Evolutionary conservation across 495 filamentous ascomycete species (phyloP), one percentile per base, ranked within the genome.

Genomic region (Lichina pygmaea): DNA sequence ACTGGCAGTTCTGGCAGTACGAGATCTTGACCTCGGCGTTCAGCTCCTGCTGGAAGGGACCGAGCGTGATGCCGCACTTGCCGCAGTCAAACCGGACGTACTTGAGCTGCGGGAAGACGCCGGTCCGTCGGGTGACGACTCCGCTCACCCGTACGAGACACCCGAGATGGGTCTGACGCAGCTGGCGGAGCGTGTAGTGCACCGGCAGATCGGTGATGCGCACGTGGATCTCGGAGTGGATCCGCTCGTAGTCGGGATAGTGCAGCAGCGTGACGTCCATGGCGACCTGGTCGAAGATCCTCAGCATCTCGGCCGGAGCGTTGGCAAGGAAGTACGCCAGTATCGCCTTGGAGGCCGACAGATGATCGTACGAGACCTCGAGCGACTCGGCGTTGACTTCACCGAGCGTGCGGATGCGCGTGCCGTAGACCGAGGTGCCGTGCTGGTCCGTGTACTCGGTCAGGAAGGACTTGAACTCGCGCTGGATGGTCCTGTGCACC

Each of bases 241-340:
- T 99, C 43, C 86, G 79, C 56, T 93, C 81, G 58, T 95, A 99
- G 58, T 94, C 83, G 0, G 85, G 86, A 60, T 99, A 99, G 59
- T 94, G 79, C 49, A 94, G 75, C 10, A 95, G 68, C 0, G 85
- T 86, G 32, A 86, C 84, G 46, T 95, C 86, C 67, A 95, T 85
- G 34, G 91, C 91, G 3, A 93, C 89, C 49, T 93, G 78, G 54
- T 99, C 91, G 54, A 99, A 95, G 41, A 95, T 78, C 59, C 89
- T 86, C 49, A 99, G 70, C 48, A 93, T 77, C 57, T 93, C 86
- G 40, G 81, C 72, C 0, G 91, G 91, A 8, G 89, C 82, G 55
- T 95, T 99, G 51, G 86, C 91, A 33, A 95, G 67, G 66, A 94
- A 99, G 58, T 93, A 93, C 12, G 84, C 86, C n/a, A 99, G 67